Evolutionary conservation across 2,329 filamentous ascomycete genomes (phyloP).

Genomic region (Metarhizium anisopliae): DNA sequence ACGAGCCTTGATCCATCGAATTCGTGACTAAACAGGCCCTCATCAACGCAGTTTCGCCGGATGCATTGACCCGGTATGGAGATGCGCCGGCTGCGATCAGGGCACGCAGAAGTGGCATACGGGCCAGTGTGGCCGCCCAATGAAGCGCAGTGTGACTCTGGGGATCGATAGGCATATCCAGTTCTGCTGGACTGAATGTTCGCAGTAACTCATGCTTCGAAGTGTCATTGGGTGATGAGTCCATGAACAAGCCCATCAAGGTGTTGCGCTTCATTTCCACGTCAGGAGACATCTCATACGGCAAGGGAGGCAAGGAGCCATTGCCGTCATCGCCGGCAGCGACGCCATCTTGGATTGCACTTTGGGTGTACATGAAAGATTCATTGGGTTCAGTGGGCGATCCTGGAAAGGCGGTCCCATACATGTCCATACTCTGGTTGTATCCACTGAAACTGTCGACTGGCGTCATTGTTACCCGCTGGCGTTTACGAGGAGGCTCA

Average conservation of each 20-base stretch:
- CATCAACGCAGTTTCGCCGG: conserved; percentile 88
- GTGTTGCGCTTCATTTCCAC: conserved; percentile 73
- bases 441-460: conserved; percentile 50
- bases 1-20: conserved; percentile 82
- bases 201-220: conserved; percentile 69
- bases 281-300: conserved; percentile 50
- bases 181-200: conserved; percentile 66
- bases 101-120: conserved; percentile 71
- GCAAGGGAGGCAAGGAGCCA: conserved; percentile 56
- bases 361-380: conserved; percentile 61
- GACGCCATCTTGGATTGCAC: conserved; percentile 30
- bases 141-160: conserved; percentile 86
- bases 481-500: conserved; percentile 79
- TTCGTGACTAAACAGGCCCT: conserved; percentile 90
- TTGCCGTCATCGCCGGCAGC: conserved; percentile 41
- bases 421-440: conserved; percentile 36
- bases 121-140: conserved; percentile 90
- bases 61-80: conserved; percentile 78
- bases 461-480: conserved; percentile 46
- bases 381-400: conserved; percentile 76
- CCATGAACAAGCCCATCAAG: conserved; percentile 75
- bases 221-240: conserved; percentile 60
- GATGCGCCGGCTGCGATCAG: conserved; percentile 79
- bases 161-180: conserved; percentile 87
- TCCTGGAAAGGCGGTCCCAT: conserved; percentile 45